Conservation (phyloP, 495 filamentous ascomycete genomes). For the Aspergillus incahuasiensis region DNA sequence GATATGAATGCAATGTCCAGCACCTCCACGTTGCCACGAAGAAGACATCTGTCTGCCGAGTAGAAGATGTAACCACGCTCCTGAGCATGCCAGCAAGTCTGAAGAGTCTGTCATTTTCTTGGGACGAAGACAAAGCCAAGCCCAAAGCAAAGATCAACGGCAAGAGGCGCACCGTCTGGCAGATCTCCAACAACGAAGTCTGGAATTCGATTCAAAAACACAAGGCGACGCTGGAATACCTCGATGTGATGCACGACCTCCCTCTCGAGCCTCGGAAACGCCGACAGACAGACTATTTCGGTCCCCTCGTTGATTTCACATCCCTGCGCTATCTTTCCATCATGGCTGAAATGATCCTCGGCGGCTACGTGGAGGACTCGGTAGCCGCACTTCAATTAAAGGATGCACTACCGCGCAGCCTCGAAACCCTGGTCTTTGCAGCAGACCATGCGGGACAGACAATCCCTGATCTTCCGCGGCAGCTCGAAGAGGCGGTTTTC, state of each 20-base stretch:
- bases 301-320: neutral
- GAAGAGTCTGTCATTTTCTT: constrained; percentile 5
- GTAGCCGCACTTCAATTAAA: constrained; percentile 1
- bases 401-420: neutral
- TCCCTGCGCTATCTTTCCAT: constrained; percentile 2
- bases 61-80: neutral
- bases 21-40: constrained; percentile 10
- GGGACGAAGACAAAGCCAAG: constrained; percentile 1
- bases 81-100: constrained; percentile 1
- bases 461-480: neutral
- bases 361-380: neutral
- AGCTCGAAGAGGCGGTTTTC: neutral
- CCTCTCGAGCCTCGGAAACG: neutral
- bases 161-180: constrained; percentile 1
- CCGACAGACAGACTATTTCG: neutral
- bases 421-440: neutral
- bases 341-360: neutral
- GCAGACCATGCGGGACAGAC: neutral
- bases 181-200: neutral
- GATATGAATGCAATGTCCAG: constrained; percentile 2
- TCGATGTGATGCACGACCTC: neutral
- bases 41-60: neutral
- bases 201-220: neutral
- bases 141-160: neutral
- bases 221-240: neutral